These are phyloP conservation scores for Raphanus sativus DNA, from an alignment of 345 rosid species.

Conservation along the genomic window DNA sequence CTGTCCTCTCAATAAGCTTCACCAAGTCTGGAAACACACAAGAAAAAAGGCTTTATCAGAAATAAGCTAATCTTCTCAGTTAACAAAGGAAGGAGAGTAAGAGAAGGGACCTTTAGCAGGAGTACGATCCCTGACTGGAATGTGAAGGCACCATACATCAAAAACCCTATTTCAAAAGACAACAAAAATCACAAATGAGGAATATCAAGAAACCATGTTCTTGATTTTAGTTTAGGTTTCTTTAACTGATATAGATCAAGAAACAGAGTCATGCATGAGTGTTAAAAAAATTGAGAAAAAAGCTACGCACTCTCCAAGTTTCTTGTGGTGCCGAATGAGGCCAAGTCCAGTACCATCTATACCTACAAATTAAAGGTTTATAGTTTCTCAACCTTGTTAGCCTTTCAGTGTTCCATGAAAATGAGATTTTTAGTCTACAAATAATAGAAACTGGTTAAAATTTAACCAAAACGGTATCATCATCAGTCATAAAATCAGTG, in stretches of 20 bases:
- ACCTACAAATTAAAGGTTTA: slow-evolving; percentile 49
- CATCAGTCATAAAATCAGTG: neutral
- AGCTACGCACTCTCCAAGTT: slow-evolving; percentile 56
- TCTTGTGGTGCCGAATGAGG: slow-evolving; percentile 56
- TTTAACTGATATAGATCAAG: neutral
- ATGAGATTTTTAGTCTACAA: neutral
- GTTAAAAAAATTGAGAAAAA: too few species aligned
- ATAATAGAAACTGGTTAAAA: neutral
- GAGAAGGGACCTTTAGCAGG: slow-evolving; percentile 45
- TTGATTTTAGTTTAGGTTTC: neutral
- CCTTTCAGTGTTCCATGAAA: neutral
- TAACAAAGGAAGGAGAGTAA: neutral
- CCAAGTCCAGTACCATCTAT: slow-evolving; percentile 84
- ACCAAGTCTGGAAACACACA: slow-evolving; percentile 43
- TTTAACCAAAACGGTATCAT: neutral
- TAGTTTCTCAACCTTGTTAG: neutral
- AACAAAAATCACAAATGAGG: neutral
- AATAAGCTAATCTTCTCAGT: neutral
- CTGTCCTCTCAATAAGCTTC: slow-evolving; percentile 50
- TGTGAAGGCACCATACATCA: slow-evolving; percentile 69
- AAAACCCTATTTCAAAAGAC: slow-evolving; percentile 48
- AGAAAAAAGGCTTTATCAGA: neutral
- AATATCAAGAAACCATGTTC: neutral
- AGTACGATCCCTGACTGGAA: slow-evolving; percentile 63
- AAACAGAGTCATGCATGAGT: neutral